Evolutionary conservation across 176 grass and related monocot genomes (phyloP), one percentile per base, ranked within the genome.

Genomic region (Oryza glumipatula): DNA sequence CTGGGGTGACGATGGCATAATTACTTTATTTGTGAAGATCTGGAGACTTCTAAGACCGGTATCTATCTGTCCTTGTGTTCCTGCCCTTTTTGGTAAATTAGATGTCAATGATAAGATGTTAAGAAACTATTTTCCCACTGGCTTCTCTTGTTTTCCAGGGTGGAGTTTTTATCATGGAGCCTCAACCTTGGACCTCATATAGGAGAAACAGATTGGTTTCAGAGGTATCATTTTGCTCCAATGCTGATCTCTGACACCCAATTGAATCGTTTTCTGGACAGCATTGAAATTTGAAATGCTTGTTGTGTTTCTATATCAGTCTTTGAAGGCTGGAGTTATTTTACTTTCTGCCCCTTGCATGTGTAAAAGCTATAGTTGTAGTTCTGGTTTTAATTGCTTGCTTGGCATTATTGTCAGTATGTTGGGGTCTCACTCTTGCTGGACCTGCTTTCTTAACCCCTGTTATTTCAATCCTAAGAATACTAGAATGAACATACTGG

Each of bases 101-200:
- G 2, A 65, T 13, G 26, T 76, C 69, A 65, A 43, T 70, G 22
- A 4, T 64, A 74, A 63, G 49, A 80, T 64, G 63, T 30, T 43
- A 69, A 14, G 22, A 30, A 28, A 35, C 11, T n/a, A 8, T 71
- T 73, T 69, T 41, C 0, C 68, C 21, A 60, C 54, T 74, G 13
- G 21, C 24, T 70, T 83, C 48, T 89, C 24, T 89, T 77, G 60
- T 71, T 61, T 89, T 69, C 6, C 56, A 99, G 96, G 96, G 94
- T 77, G 96, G 96, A 21, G 61, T 96, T 67, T 90, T 99, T 75
- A 74, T 99, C 47, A 85, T 99, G 87, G 96, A 99, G 79, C 88
- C 96, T 86, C 94, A 99, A 72, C 96, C 96, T 70, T 96, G 94
- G 93, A 94, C 65, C 70, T 99, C 96, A 15, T 99, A 99, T 83